A percentile compares a stretch with the other conserved stretches of the same genome.
Evolutionary conservation across 2,329 filamentous ascomycete genomes (phyloP).

Genomic region (Cladosporium halotolerans): DNA sequence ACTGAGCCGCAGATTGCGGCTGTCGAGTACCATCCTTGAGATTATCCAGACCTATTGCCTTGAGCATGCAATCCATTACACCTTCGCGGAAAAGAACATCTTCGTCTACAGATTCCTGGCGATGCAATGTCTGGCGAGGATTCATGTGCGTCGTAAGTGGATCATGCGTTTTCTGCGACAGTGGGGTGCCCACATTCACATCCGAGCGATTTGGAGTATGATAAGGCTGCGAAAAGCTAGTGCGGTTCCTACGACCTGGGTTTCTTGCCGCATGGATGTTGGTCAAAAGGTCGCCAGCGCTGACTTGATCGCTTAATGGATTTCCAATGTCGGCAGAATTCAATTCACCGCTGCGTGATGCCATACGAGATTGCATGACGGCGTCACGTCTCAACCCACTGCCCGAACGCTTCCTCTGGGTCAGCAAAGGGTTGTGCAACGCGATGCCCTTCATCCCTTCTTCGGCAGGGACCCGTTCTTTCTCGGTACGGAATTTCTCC

Average conservation of each 20-base stretch:
- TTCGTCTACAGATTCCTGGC: constrained; percentile 78
- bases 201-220: constrained; percentile 32
- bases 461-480: constrained; percentile 72
- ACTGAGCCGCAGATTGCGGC: constrained; percentile 72
- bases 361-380: constrained; percentile 59
- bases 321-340: constrained; percentile 14
- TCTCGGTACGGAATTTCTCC: constrained; percentile 75
- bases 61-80: constrained; percentile 92
- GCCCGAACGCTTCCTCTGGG: constrained; percentile 63
- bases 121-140: constrained; percentile 47
- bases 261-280: constrained; percentile 66
- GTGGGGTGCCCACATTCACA: constrained; percentile 28
- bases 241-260: constrained; percentile 43
- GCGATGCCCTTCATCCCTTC: constrained; percentile 90
- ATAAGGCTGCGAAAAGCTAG: constrained; percentile 45
- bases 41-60: constrained; percentile 75
- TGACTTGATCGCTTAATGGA: constrained; percentile 29
- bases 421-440: constrained; percentile 70
- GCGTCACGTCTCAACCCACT: constrained; percentile 74
- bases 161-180: constrained; percentile 40
- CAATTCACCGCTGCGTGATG: constrained; percentile 22
- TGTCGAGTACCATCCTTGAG: constrained; percentile 60
- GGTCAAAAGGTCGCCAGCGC: constrained; percentile 64
- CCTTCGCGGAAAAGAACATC: constrained; percentile 83
- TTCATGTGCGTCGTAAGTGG: constrained; percentile 31